Evolutionary conservation across 257 asterid species (phyloP).

Genomic region (Salvia hispanica): DNA sequence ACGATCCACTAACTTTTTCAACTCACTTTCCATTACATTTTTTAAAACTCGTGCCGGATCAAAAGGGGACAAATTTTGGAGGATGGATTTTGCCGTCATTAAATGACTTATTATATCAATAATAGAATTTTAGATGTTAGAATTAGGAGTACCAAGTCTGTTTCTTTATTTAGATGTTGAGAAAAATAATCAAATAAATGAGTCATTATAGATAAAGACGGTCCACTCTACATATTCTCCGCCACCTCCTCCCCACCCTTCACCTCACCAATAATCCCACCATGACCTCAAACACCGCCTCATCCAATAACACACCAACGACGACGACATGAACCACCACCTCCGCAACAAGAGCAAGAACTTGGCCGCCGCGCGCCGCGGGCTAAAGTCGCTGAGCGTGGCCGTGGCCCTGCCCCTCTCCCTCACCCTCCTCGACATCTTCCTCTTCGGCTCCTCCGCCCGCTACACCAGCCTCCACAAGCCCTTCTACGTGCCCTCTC

Average conservation of each 20-base stretch:
- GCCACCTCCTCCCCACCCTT: constrained; percentile 21
- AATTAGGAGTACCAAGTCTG: too few relatives aligned
- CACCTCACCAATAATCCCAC: constrained; percentile 21
- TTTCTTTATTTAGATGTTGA: too few relatives aligned
- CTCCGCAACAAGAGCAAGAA: constrained; percentile 33
- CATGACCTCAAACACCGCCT: constrained; percentile 62
- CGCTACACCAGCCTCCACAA: constrained; percentile 57
- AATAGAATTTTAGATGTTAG: too few relatives aligned
- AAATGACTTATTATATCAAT: too few relatives aligned
- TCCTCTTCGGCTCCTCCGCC: constrained; percentile 60
- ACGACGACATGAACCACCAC: constrained; percentile 33
- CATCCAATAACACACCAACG: not conserved
- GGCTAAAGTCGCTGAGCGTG: constrained; percentile 62
- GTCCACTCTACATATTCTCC: constrained; percentile 31
- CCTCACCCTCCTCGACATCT: constrained; percentile 53
- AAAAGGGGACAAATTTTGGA: too few relatives aligned
- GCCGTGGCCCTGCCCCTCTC: constrained; percentile 70
- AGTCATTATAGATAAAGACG: constrained; percentile 29
- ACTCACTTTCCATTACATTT: too few relatives aligned
- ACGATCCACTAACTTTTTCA: too few relatives aligned
- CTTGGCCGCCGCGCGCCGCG: constrained; percentile 59
- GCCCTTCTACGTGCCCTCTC: constrained; percentile 73
- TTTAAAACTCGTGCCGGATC: too few relatives aligned
- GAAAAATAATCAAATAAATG: too few relatives aligned
- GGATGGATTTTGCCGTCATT: too few relatives aligned